Percentiles rank a stretch among this genome's conserved stretches.
These are phyloP conservation scores for Eimeria necatrix DNA, from an alignment of 169 alveolate genomes.

Conservation along the genomic window DNA sequence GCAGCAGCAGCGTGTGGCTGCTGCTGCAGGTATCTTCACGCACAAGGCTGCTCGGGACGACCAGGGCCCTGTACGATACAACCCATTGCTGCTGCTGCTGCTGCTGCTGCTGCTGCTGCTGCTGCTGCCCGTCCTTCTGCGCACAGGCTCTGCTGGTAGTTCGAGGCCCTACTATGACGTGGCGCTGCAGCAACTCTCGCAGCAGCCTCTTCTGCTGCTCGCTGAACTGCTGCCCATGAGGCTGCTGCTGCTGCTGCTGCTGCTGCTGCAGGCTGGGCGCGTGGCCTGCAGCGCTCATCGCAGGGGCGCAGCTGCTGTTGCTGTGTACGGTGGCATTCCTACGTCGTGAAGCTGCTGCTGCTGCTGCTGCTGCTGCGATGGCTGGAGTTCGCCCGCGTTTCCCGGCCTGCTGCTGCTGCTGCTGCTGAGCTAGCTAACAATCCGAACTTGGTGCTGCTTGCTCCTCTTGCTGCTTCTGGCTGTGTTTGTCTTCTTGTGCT, in stretches of 20 bases:
- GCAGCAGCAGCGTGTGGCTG: constrained; percentile 67
- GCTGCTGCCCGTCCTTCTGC: not conserved
- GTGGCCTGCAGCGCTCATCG: constrained; percentile 60
- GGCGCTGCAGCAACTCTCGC: constrained; percentile 27
- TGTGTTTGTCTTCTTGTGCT: not conserved
- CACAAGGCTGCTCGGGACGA: not conserved
- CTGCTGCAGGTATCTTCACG: constrained; percentile 18
- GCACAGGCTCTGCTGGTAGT: constrained; percentile 1
- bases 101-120: constrained; percentile 32
- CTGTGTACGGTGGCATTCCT: constrained; percentile 23
- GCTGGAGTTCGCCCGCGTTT: not conserved
- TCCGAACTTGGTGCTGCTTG: not conserved
- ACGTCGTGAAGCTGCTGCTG: constrained; percentile 33
- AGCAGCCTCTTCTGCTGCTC: constrained; percentile 43
- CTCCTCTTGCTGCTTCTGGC: not conserved
- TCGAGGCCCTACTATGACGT: constrained; percentile 44
- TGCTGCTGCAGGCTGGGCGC: constrained; percentile 52
- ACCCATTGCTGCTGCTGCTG: constrained; percentile 33
- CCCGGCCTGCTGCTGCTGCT: not conserved
- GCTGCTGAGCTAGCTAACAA: not conserved
- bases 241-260: constrained; percentile 47
- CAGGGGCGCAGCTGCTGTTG: constrained; percentile 57
- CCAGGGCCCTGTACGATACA: constrained; percentile 6
- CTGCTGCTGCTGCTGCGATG: constrained; percentile 20
- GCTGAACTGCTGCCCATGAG: constrained; percentile 4